Conservation (phyloP, 257 asterid genomes). For the Solanum virginianum region DNA sequence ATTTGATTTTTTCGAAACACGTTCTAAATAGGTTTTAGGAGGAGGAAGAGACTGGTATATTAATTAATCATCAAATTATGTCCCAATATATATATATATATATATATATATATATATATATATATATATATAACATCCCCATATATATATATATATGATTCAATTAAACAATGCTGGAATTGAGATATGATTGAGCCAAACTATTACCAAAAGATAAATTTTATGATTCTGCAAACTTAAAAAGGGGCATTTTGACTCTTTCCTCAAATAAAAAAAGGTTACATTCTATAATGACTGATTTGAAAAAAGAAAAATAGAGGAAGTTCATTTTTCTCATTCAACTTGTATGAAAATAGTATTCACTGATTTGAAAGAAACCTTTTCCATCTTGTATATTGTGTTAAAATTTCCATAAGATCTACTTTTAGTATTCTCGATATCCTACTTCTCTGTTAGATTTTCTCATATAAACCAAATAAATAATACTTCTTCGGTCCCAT, state of each 20-base stretch:
- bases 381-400: neutral
- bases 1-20: no score
- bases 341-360: neutral
- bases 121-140: no score
- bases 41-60: neutral
- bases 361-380: neutral
- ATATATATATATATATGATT: no score
- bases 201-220: neutral
- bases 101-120: no score
- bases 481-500: no score
- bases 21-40: neutral
- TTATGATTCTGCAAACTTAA: neutral
- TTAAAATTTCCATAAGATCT: neutral
- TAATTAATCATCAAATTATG: neutral
- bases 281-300: neutral
- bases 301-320: neutral
- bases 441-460: neutral
- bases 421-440: neutral
- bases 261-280: neutral
- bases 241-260: neutral
- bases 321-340: neutral
- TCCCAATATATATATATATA: no score
- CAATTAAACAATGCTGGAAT: neutral
- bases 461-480: no score
- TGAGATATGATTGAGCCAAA: neutral